Conservation (phyloP, 139 green algal genomes). For the Zygnema circumcarinatum region DNA sequence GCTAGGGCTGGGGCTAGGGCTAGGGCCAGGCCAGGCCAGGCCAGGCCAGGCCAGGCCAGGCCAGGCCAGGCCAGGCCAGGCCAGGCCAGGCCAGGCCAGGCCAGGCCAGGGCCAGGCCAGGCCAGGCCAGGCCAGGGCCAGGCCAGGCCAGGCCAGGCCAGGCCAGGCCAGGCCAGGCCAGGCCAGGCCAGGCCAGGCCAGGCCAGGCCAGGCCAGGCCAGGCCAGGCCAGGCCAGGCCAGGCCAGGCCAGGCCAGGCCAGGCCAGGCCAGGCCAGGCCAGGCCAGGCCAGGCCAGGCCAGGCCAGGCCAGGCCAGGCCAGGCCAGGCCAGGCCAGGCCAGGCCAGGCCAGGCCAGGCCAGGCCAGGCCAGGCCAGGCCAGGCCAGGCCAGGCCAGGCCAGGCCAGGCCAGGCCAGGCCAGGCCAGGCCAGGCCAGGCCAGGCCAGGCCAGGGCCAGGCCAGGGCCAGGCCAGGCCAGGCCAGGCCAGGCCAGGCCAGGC, state of each 20-base stretch:
- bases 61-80: too few species aligned
- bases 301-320: slow-evolving; percentile 36
- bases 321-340: slow-evolving; percentile 36
- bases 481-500: slow-evolving; percentile 32
- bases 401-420: slow-evolving; percentile 33
- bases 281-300: slow-evolving; percentile 29
- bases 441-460: too few species aligned
- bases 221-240: slow-evolving; percentile 29
- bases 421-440: slow-evolving; percentile 34
- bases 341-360: slow-evolving; percentile 33
- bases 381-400: slow-evolving; percentile 36
- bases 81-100: too few species aligned
- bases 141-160: slow-evolving; percentile 38
- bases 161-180: slow-evolving; percentile 34
- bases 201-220: slow-evolving; percentile 32
- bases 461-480: slow-evolving; percentile 33
- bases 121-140: too few species aligned
- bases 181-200: slow-evolving; percentile 35
- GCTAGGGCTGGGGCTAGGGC: too few species aligned
- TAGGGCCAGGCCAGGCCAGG: too few species aligned
- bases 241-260: slow-evolving; percentile 26
- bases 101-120: too few species aligned
- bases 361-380: slow-evolving; percentile 33
- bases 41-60: too few species aligned
- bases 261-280: slow-evolving; percentile 29